Evolutionary conservation across 2,329 filamentous ascomycete genomes (phyloP).

Genomic region (Penicillium frequentans): DNA sequence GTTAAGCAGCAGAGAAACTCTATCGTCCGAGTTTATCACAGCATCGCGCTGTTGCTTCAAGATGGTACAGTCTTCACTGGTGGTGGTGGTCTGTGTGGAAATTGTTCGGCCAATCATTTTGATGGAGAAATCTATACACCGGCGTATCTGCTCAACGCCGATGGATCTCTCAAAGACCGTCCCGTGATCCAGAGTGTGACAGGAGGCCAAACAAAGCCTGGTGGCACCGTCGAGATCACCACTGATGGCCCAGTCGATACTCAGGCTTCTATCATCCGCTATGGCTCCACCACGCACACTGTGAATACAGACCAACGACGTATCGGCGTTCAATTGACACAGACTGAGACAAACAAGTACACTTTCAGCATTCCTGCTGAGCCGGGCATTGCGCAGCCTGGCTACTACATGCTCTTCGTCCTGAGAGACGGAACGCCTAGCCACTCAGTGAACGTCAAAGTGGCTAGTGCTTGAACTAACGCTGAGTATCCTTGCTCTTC

Average conservation of each 20-base stretch:
- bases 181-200: constrained; percentile 44
- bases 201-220: constrained; percentile 24
- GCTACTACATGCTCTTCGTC: constrained; percentile 57
- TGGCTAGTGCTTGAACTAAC: not conserved
- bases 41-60: constrained; percentile 49
- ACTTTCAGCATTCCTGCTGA: constrained; percentile 48
- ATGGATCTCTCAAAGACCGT: constrained; percentile 42
- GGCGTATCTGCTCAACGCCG: constrained; percentile 53
- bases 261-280: constrained; percentile 47
- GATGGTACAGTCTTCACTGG: constrained; percentile 54
- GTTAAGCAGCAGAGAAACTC: constrained; percentile 19
- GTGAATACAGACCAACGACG: constrained; percentile 61
- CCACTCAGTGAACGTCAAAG: constrained; percentile 1
- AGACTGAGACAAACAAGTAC: constrained; percentile 37
- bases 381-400: constrained; percentile 52
- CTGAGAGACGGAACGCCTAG: constrained; percentile 33
- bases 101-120: constrained; percentile 51
- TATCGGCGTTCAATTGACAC: constrained; percentile 41
- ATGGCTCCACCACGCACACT: constrained; percentile 54
- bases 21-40: constrained; percentile 47
- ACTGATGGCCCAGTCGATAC: constrained; percentile 33
- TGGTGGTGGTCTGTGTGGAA: constrained; percentile 55
- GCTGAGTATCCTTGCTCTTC: not conserved
- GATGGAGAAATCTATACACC: constrained; percentile 59
- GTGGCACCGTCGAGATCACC: constrained; percentile 48